Evolutionary conservation across 2,329 filamentous ascomycete genomes (phyloP).

Genomic region (Stenocarpella maydis): DNA sequence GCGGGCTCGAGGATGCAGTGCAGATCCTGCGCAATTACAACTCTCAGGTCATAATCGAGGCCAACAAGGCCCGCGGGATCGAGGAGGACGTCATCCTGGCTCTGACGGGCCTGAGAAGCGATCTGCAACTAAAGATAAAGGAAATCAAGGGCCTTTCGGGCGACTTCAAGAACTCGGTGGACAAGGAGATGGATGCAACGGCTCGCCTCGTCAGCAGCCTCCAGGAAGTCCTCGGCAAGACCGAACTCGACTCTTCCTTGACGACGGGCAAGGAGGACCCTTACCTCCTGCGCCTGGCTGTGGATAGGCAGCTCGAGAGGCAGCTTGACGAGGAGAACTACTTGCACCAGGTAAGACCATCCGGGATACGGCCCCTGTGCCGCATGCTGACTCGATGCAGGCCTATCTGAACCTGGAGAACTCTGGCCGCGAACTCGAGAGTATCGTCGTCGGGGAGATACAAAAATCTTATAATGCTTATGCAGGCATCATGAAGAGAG

Average conservation of each 20-base stretch:
- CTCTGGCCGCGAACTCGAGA: constrained; percentile 93
- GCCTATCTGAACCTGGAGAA: constrained; percentile 94
- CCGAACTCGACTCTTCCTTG: constrained; percentile 77
- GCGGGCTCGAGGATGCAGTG: constrained; percentile 88
- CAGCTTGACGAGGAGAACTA: constrained; percentile 99
- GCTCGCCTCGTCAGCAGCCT: constrained; percentile 79
- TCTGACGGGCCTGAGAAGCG: constrained; percentile 83
- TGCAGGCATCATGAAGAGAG: constrained; percentile 88
- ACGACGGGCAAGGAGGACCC: constrained; percentile 90
- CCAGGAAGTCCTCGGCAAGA: constrained; percentile 82
- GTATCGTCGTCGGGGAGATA: constrained; percentile 95
- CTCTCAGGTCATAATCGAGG: constrained; percentile 79
- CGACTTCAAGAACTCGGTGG: constrained; percentile 96
- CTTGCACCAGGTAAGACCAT: constrained; percentile 77
- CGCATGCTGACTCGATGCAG: constrained; percentile 52
- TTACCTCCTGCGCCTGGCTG: constrained; percentile 83
- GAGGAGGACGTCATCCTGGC: constrained; percentile 91
- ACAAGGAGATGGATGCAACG: constrained; percentile 91
- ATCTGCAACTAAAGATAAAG: constrained; percentile 95
- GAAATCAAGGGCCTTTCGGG: constrained; percentile 94
- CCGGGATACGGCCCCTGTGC: neutral
- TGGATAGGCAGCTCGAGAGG: constrained; percentile 89
- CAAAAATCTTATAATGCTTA: constrained; percentile 98
- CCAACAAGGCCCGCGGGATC: constrained; percentile 88
- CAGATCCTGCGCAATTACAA: constrained; percentile 84